These are phyloP conservation scores for Laburnicola sp. DNA, from an alignment of 2,329 filamentous ascomycete species.

Conservation along the genomic window DNA sequence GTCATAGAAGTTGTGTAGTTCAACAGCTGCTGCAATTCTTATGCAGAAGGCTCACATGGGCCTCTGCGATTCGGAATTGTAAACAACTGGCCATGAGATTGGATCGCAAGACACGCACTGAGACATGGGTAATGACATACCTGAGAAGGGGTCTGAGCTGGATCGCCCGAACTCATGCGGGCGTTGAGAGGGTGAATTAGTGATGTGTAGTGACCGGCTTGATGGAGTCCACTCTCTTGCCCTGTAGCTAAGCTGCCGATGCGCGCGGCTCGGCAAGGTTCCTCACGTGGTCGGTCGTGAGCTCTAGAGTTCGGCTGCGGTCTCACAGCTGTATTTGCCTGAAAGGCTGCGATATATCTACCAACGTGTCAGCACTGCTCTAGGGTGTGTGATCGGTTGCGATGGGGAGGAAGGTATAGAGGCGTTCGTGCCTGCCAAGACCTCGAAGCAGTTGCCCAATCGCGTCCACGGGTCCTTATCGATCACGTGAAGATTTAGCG, in stretches of 20 bases:
- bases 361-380: background rate
- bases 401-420: background rate
- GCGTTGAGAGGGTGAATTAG: background rate
- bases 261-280: no score
- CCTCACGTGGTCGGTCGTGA: no score
- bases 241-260: no score
- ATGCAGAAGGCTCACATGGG: background rate
- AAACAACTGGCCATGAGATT: background rate
- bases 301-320: no score
- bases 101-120: background rate
- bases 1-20: no score
- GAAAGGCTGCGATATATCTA: no score
- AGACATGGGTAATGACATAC: background rate
- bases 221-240: no score
- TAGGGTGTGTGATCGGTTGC: background rate
- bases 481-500: background rate
- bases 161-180: background rate
- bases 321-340: no score
- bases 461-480: background rate
- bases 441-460: background rate
- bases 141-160: background rate
- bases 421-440: constrained; percentile 4
- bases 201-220: no score
- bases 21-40: background rate
- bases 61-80: constrained; percentile 1